Conservation (phyloP, 352 stramenopile genomes). For the Phytopythium vexans region DNA sequence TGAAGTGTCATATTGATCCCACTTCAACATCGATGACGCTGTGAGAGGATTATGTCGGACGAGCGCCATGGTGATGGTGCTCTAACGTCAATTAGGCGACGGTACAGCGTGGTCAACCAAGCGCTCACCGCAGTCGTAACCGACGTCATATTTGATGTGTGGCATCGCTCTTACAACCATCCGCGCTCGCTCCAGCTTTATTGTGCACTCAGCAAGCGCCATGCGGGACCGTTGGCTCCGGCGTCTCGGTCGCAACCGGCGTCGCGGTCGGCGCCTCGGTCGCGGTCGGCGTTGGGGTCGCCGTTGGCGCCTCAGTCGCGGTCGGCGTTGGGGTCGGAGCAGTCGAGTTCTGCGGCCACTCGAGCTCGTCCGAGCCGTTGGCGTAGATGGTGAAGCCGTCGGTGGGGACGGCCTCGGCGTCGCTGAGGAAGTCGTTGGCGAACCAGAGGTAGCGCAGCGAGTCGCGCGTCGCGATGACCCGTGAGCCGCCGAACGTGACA, state of each 20-base stretch:
- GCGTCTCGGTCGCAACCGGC: neutral
- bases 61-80: too few relatives aligned
- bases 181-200: neutral
- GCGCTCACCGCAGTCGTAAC: neutral
- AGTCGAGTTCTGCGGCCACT: constrained; percentile 1
- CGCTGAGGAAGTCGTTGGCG: constrained; percentile 32
- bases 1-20: too few relatives aligned
- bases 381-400: constrained; percentile 51
- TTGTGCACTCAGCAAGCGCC: neutral
- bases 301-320: neutral
- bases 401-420: constrained; percentile 26
- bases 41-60: too few relatives aligned
- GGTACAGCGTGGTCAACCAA: too few relatives aligned
- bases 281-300: neutral
- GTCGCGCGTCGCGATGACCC: constrained; percentile 40
- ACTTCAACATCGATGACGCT: too few relatives aligned
- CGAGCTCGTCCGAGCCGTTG: constrained; percentile 2
- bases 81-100: too few relatives aligned
- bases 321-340: neutral
- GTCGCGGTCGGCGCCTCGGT: neutral
- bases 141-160: neutral
- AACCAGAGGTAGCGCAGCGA: constrained; percentile 47
- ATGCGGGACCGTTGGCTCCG: constrained; percentile 1
- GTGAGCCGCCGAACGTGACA: constrained; percentile 39
- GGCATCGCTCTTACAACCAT: neutral